Evolutionary conservation across 371 early-diverging fungal genomes (phyloP), one percentile per base, ranked within the genome.

Genomic region (Mortierella sp.): DNA sequence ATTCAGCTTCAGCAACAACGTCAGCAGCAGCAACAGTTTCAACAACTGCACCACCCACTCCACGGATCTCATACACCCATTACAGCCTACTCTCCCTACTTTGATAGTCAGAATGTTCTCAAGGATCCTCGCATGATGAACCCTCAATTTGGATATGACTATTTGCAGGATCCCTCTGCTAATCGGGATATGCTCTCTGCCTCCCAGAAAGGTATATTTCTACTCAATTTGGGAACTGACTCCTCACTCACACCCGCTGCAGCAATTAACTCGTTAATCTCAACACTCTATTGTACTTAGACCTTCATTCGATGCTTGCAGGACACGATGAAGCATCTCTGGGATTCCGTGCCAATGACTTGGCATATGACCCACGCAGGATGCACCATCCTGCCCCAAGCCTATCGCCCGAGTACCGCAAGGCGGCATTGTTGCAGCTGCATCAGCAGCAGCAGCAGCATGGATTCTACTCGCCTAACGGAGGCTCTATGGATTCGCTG

Each of bases 1-100:
- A 84, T 81, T 26, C 80, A 81, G 70, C 78, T 80, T 16, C 83
- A 81, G 24, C 87, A 87, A 31, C 79, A 54, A 19, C 79, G 74
- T 24, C 76, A 76, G 74, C 71, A 82, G 5, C 74, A 65, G n/a
- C 75, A 72, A 42, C 83, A 73, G 70, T 79, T 48, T 72, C 83
- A 86, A 71, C 81, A 72, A 65, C 72, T 78, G 72, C 71, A 72
- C 28, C 71, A 83, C 28, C 71, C 44, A 2, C 48, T 80, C 63
- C 80, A 80, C 65, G 80, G 80, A 57, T 80, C 84, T 42, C 78
- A 84, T 73, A 80, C 80, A 47, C 74, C 74, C 21, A n/a, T 76
- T 14, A 82, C 78, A 3, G 75, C 79, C 2, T 58, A 77, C 3
- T 79, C 73, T 16, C 77, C 73, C 26, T 84, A 78, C n/a, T 83